Evolutionary conservation across 805 yeast genomes (phyloP), one percentile per base, ranked within the genome.

Genomic region (Helenozyma baotianmanensis): DNA sequence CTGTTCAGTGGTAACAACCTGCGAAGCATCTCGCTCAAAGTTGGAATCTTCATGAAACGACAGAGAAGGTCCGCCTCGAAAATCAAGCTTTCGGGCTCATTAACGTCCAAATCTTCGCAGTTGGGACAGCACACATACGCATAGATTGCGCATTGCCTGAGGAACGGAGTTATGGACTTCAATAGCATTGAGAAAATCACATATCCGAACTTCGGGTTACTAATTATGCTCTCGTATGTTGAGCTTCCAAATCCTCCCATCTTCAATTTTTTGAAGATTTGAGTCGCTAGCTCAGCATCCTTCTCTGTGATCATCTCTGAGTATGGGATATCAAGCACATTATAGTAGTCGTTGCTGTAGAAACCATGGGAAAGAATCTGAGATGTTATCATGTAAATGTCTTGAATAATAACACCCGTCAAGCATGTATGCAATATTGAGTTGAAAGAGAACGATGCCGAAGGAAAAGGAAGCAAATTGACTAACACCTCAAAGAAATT

Each of bases 91-190:
- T 50, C 51, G 14, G 45, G 43, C 10, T 53, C 43, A 3, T 49
- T 51, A 4, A 38, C 30, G 4, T 57, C 54, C 10, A 65, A 43
- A 12, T 54, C 52, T 7, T 62, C 61, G 4, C 52, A 50, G 25
- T 70, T 64, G 1, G 82, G 79, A 53, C 78, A 75, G 24, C 62
- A 55, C 16, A 76, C 73, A 49, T 57, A 67, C 1, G 78, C 64
- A 45, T 72, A 76, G 6, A 84, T 72, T 6, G 81, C 71, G 11
- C 76, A 62, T 44, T 76, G 72, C 42, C 94, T 64, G 33, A 84
- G 60, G 43, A 80, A 84, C 14, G 88, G 86, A 0, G 82, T 72
- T 7, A 70, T 53, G 1, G 78, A 55, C 45, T 74, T 77, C n/a
- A 70, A 51, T 14, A 80, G 28, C 74, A 82, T 65, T 0, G 80